These are phyloP conservation scores for Malus hybrid DNA, from an alignment of 331 rosid species.

Conservation along the genomic window DNA sequence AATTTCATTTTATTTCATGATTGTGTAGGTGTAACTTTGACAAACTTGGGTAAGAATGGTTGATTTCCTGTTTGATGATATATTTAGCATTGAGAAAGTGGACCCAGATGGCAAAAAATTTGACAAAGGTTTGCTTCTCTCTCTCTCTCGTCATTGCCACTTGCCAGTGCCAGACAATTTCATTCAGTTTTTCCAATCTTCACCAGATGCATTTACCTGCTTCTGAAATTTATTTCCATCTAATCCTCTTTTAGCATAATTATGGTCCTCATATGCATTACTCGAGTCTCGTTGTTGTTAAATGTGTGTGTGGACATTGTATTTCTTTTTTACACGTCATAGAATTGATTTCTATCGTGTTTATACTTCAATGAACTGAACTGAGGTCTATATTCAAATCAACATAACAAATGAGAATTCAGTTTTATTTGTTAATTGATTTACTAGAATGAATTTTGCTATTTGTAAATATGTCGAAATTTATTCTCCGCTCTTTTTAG, in stretches of 20 bases:
- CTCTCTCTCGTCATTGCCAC: neutral
- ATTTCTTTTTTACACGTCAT: neutral
- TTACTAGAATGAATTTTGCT: neutral
- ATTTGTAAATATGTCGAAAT: neutral
- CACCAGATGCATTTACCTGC: neutral
- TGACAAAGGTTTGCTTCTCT: slow-evolving; percentile 59
- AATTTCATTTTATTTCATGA: neutral
- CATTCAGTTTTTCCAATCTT: neutral
- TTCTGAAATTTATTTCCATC: neutral
- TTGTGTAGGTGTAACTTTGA: neutral
- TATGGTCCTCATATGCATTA: neutral
- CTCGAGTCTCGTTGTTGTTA: neutral
- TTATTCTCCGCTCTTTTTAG: neutral
- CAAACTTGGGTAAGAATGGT: slow-evolving; percentile 35
- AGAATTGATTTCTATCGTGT: neutral
- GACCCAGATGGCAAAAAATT: slow-evolving; percentile 81
- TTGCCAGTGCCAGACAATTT: neutral
- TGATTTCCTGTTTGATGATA: slow-evolving; percentile 59
- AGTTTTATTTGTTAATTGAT: neutral
- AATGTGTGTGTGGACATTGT: neutral
- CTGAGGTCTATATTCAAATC: too few relatives aligned
- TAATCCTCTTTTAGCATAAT: neutral
- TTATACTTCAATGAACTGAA: neutral
- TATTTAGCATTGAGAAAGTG: slow-evolving; percentile 44
- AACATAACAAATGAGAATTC: neutral